Base-by-base conservation (phyloP, 768 basidiomycete genomes). In the Bullera alba region DNA sequence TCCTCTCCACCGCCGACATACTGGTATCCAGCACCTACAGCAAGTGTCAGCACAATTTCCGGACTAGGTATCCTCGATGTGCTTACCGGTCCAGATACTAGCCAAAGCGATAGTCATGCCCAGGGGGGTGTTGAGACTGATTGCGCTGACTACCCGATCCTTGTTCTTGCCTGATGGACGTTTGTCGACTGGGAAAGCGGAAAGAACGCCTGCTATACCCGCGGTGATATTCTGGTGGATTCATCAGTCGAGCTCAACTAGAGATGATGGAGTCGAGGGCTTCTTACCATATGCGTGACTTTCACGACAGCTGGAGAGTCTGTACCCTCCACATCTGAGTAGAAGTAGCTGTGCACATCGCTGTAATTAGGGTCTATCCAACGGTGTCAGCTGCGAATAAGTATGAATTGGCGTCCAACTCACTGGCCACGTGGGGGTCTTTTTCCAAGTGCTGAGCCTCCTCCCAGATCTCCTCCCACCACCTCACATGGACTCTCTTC, bases 51-150 rank as follows among this genome's bases (percentile, higher is more conserved):
- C 42, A 27, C 15, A 41, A 22, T 22, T 14, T 1, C 39, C 22
- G 39, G 22, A 41, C 21, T 83, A 64, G 1, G 84, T 84, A 5
- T 81, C 81, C 48, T 51, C 8, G 19, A 53, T 53, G 54, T n/a
- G 51, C 57, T 48, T 21, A 69, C 69, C 65, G 28, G 46, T 62
- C 63, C 65, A 70, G 2, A 67, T 79, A 83, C 46, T 87, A 60
- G n/a, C 85, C 83, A 83, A 70, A 86, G 92, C 17, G 22, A 95
- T 72, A 2, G 84, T 79, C 53, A 92, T 78, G 5, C 91, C 91
- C 42, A 83, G 87, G 0, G 88, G 80, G 0, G 83, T 82, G 50
- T 82, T 80, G 46, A 95, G 65, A 1, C 84, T 76, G 64, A 87
- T 80, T 2, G 80, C 79, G 22, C 87, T 91, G 10, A 84, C 77